phyloP scores from a whole-genome alignment of 2,329 filamentous ascomycete species.

The Nemania abortiva region DNA sequence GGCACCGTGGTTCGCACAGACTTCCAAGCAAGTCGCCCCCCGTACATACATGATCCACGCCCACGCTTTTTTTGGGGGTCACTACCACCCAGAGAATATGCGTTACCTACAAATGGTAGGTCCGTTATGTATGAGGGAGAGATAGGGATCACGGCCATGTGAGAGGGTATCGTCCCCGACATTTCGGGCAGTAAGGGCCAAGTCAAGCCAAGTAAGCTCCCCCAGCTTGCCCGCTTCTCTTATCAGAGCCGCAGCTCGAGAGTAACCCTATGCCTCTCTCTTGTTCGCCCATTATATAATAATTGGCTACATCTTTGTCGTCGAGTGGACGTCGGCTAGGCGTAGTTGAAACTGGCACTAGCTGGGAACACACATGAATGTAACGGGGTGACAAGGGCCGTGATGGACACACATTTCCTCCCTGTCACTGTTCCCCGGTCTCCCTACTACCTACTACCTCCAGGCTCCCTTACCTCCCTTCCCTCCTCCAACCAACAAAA shows the following conservation, averaged over 20 bases:
- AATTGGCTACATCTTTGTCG: background rate
- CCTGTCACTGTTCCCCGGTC: background rate
- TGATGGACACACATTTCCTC: conserved; percentile 12
- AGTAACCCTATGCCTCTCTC: conserved; percentile 7
- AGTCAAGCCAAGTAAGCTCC: conserved; percentile 4
- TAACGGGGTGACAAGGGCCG: conserved; percentile 17
- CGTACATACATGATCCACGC: conserved; percentile 26
- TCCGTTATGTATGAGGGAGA: background rate
- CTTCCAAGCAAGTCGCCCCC: conserved; percentile 20
- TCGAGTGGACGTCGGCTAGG: conserved; percentile 13
- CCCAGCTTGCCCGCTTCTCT: conserved; percentile 7
- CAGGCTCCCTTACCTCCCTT: background rate
- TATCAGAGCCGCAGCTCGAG: conserved; percentile 32
- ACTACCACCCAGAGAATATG: conserved; percentile 6
- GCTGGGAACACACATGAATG: conserved; percentile 9
- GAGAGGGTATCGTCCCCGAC: conserved; percentile 9
- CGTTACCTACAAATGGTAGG: conserved; percentile 22
- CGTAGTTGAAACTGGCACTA: background rate
- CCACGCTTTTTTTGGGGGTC: conserved; percentile 29
- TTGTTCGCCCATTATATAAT: conserved; percentile 18
- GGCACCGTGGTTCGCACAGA: conserved; percentile 27
- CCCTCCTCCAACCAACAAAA: background rate
- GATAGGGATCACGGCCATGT: conserved; percentile 22
- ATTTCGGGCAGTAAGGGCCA: background rate
- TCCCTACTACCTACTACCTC: background rate